Base-by-base conservation (phyloP, 257 asterid genomes). In the Agastache rugosa region DNA sequence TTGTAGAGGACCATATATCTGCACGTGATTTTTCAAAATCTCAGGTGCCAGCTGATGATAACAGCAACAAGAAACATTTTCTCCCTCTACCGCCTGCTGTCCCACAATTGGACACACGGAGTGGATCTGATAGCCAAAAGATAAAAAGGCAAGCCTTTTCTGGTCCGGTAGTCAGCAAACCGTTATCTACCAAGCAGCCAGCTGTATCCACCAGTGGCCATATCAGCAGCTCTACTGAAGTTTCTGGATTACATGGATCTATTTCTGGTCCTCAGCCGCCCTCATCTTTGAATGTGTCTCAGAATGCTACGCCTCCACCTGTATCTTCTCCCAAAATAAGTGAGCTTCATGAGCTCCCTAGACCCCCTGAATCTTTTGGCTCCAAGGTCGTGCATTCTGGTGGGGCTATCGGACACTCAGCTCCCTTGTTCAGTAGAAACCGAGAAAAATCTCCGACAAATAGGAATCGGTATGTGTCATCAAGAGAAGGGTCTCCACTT, bases 261-360 rank as follows among this genome's bases (percentile, higher is more conserved):
- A 60, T 72, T 71, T 73, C 92, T 77, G 78, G 78, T 54, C 58
- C 74, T 34, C 88, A 82, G 75, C 84, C 82, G 5, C 83, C 93
- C 65, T 72, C 85, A 8, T 77, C 91, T 53, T 59, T 79, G 48
- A 83, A 76, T 61, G 79, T 82, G 12, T 50, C 93, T 63, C 87
- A 76, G 78, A 90, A 82, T 78, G 91, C 87, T 69, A 85, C 96
- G 58, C 96, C 90, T 78, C 90, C 96, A n/a, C 89, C 77, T 72
- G 85, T 77, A 69, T 83, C 94, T 68, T 91, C 98, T 19, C 98
- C 97, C 44, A 89, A 83, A 67, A 84, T 91, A 71, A 91, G 91
- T 31, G 98, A 93, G 86, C 98, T 93, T 59, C 98, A 93, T 55
- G 96, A 91, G 83, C 98, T 93, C 48, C 98, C 98, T 35, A 88